Evolutionary conservation across 495 filamentous ascomycete species (phyloP).

Genomic region (Penicillium bialowiezense): DNA sequence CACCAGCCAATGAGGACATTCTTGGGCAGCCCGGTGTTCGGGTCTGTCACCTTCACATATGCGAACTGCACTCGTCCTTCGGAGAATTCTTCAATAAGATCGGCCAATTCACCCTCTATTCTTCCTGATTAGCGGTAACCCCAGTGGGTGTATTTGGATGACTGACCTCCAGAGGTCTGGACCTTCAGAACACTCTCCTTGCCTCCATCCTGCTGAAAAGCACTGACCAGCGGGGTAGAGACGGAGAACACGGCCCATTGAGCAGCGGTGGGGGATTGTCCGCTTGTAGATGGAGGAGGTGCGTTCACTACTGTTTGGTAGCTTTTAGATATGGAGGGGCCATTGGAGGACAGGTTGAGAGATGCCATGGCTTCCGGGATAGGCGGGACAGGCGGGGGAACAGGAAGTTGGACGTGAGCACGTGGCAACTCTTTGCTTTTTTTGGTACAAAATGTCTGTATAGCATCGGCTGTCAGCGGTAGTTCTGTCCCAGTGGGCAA

Average conservation of each 20-base stretch:
- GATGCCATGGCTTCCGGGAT: slow-evolving; percentile 66
- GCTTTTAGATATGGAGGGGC: slow-evolving; percentile 86
- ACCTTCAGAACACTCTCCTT: slow-evolving; percentile 97
- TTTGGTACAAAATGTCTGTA: no score
- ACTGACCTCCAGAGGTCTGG: slow-evolving; percentile 80
- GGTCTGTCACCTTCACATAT: slow-evolving; percentile 93
- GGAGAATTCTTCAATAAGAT: slow-evolving; percentile 96
- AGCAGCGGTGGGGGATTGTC: slow-evolving; percentile 65
- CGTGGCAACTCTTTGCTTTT: no score
- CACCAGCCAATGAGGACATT: slow-evolving; percentile 95
- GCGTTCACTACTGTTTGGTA: slow-evolving; percentile 86
- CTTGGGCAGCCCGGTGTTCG: slow-evolving; percentile 88
- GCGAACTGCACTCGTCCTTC: slow-evolving; percentile 96
- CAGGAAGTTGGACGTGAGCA: no score
- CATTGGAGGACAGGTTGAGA: slow-evolving; percentile 86
- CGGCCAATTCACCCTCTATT: slow-evolving; percentile 86
- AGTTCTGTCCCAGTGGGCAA: no score
- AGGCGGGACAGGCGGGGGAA: no score
- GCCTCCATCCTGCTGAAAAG: slow-evolving; percentile 78
- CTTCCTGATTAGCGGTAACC: neutral
- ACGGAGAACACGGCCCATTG: slow-evolving; percentile 94
- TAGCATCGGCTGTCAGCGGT: no score
- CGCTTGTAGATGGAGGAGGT: slow-evolving; percentile 56
- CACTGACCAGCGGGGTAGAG: slow-evolving; percentile 82
- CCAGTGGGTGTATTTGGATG: neutral